Evolutionary conservation across 1,284 basidiomycete species (phyloP).

Genomic region (Violaceomyces palustris): DNA sequence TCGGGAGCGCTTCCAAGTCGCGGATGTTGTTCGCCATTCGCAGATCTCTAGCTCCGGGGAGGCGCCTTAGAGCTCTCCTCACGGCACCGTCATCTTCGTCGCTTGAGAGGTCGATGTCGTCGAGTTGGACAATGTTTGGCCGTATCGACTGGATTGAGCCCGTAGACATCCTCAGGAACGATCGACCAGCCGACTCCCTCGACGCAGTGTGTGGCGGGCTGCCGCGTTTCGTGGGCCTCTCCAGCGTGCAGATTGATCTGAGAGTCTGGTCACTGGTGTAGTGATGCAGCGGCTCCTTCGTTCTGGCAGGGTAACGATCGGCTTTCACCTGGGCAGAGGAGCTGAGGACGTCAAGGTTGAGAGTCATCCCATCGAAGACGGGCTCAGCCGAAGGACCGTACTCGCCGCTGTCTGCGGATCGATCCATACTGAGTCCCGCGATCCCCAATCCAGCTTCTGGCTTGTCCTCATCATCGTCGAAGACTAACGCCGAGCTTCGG

Average conservation of each 20-base stretch:
- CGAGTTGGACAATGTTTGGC: constrained; percentile 45
- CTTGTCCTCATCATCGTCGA: background rate
- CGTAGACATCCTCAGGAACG: background rate
- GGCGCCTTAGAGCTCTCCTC: constrained; percentile 34
- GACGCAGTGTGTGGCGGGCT: background rate
- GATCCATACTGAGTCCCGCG: background rate
- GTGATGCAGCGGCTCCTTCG: constrained; percentile 35
- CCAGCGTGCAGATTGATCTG: constrained; percentile 15
- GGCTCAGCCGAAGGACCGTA: too few species aligned
- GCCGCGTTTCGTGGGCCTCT: too few species aligned
- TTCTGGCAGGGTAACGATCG: too few species aligned
- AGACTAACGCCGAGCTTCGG: too few species aligned
- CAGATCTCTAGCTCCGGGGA: constrained; percentile 44
- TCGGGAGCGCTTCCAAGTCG: constrained; percentile 26
- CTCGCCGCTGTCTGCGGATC: too few species aligned
- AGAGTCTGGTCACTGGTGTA: constrained; percentile 38
- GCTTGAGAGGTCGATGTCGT: constrained; percentile 49
- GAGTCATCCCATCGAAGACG: too few species aligned
- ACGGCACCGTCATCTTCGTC: constrained; percentile 47
- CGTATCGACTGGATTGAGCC: constrained; percentile 1
- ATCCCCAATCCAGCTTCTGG: constrained; percentile 16
- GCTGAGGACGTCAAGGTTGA: too few species aligned
- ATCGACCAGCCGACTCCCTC: background rate
- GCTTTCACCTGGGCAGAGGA: too few species aligned
- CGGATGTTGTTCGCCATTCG: constrained; percentile 38